A percentile compares a stretch with the other conserved stretches of the same genome.
phyloP scores from a whole-genome alignment of 345 rosid species.

The Lepidium africanum region DNA sequence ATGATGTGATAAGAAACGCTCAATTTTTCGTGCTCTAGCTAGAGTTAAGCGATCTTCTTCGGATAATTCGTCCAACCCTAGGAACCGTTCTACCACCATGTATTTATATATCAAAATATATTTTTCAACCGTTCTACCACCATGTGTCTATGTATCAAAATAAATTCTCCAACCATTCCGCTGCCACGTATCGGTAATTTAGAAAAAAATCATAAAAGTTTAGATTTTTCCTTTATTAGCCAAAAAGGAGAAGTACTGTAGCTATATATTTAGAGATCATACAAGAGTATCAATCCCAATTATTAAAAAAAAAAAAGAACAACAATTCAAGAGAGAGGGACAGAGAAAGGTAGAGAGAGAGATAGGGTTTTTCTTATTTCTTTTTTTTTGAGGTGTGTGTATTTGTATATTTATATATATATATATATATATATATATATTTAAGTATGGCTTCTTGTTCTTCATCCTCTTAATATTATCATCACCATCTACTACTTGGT shows the following conservation, averaged over 20 bases:
- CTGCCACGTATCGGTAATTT: no score
- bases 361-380: constrained; percentile 9
- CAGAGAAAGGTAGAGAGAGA: neutral
- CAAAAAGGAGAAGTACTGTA: neutral
- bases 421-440: constrained; percentile 10
- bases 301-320: constrained; percentile 21
- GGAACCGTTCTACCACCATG: no score
- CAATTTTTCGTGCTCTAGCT: no score
- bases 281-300: constrained; percentile 14
- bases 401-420: neutral
- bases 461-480: constrained; percentile 18
- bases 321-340: constrained; percentile 12
- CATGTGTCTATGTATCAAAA: no score
- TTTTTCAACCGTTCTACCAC: no score
- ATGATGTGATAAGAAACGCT: no score
- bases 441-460: constrained; percentile 11
- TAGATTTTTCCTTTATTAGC: neutral
- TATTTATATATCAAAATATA: no score
- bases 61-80: no score
- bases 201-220: neutral
- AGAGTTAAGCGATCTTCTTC: no score
- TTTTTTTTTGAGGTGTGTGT: constrained; percentile 19
- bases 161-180: no score
- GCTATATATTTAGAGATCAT: neutral
- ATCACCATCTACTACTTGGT: constrained; percentile 23